Percentiles rank a stretch among this genome's conserved stretches.
These are phyloP conservation scores for Phaeophleospora eucalypticola DNA, from an alignment of 2,329 filamentous ascomycete species.

Conservation along the genomic window DNA sequence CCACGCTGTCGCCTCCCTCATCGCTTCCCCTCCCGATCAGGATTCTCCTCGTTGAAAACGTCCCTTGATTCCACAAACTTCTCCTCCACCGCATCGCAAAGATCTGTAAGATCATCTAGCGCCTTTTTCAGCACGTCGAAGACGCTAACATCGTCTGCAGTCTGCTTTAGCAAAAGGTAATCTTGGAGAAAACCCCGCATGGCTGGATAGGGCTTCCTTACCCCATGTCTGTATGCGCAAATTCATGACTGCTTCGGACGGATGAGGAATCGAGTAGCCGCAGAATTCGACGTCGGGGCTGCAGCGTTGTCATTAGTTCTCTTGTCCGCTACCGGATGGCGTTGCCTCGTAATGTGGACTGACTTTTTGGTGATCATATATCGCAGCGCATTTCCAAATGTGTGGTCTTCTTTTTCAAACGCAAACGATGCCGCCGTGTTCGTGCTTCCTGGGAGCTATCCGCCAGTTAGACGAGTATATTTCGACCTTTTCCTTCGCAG, in stretches of 20 bases:
- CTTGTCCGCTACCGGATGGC: not conserved
- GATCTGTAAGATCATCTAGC: constrained; percentile 77
- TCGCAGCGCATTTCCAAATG: constrained; percentile 85
- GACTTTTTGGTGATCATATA: constrained; percentile 99
- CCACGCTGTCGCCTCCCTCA: constrained; percentile 30
- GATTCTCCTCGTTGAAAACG: constrained; percentile 48
- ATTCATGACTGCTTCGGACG: constrained; percentile 95
- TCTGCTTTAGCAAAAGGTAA: constrained; percentile 10
- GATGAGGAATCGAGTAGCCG: constrained; percentile 95
- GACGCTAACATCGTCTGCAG: constrained; percentile 69
- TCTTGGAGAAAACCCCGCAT: not conserved
- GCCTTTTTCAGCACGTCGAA: constrained; percentile 87
- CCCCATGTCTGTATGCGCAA: constrained; percentile 95
- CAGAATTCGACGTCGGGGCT: constrained; percentile 97
- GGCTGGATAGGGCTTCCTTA: no score
- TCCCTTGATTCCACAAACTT: constrained; percentile 73
- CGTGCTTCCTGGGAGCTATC: constrained; percentile 73
- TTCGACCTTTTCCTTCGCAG: no score
- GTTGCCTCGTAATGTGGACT: constrained; percentile 28
- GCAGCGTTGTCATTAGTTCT: constrained; percentile 5
- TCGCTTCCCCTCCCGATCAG: constrained; percentile 19
- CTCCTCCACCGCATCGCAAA: constrained; percentile 90
- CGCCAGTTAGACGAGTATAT: not conserved
- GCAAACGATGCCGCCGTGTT: constrained; percentile 92
- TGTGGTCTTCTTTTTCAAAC: constrained; percentile 91